A percentile compares a stretch with the other conserved stretches of the same genome.
Evolutionary conservation across 2,329 filamentous ascomycete species (phyloP).

Genomic region (Xylaria sp.): DNA sequence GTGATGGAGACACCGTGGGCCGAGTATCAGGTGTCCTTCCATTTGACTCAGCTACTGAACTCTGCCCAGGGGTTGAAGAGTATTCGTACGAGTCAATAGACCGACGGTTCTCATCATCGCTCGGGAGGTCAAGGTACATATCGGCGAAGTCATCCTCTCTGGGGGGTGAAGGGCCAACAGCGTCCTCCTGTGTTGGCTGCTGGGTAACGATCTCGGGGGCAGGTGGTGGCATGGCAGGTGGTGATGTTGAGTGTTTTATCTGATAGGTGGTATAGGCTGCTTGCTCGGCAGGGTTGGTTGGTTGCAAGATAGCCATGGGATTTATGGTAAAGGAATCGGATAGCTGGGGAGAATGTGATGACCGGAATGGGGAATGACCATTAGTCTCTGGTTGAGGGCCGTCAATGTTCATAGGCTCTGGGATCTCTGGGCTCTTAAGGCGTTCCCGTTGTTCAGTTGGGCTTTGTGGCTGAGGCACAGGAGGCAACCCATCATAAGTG

Average conservation of each 20-base stretch:
- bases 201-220: conserved; percentile 44
- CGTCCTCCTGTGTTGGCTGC: conserved; percentile 37
- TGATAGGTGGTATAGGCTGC: conserved; percentile 50
- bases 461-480: conserved; percentile 46
- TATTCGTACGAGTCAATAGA: conserved; percentile 48
- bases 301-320: conserved; percentile 50
- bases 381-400: conserved; percentile 39
- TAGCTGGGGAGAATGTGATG: conserved; percentile 48
- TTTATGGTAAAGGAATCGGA: conserved; percentile 48
- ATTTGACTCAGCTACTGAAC: conserved; percentile 47
- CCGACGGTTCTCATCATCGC: conserved; percentile 47
- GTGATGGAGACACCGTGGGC: conserved; percentile 49
- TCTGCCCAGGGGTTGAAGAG: conserved; percentile 48
- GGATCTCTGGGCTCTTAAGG: conserved; percentile 52
- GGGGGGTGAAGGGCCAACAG: conserved; percentile 36
- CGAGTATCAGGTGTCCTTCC: conserved; percentile 50
- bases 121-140: conserved; percentile 47
- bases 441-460: conserved; percentile 45
- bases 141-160: conserved; percentile 40
- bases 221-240: conserved; percentile 43
- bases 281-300: conserved; percentile 49
- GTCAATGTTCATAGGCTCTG: conserved; percentile 50
- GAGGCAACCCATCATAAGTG: conserved; percentile 49
- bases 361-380: conserved; percentile 43
- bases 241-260: conserved; percentile 50